Evolutionary conservation across 768 basidiomycete species (phyloP).

Genomic region (Russula compacta): DNA sequence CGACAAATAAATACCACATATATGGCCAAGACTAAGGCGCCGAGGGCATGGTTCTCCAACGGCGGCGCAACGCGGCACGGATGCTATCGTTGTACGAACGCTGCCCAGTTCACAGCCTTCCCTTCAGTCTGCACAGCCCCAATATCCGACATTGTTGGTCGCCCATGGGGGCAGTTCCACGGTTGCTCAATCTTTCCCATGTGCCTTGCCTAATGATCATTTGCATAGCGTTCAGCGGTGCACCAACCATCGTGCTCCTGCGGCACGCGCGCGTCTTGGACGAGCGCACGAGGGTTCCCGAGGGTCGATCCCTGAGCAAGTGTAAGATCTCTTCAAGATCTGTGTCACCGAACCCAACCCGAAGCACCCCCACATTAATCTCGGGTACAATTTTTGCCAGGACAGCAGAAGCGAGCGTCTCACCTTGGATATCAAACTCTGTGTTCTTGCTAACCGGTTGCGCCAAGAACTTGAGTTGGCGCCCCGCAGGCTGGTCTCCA

Average conservation of each 20-base stretch:
- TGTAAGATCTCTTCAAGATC: conserved; percentile 92
- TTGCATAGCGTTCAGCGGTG: conserved; percentile 61
- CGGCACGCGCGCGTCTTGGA: conserved; percentile 91
- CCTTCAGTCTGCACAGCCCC: not conserved
- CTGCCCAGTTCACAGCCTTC: conserved; percentile 8
- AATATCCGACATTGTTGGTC: conserved; percentile 25
- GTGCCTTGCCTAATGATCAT: conserved; percentile 54
- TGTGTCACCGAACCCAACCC: conserved; percentile 24
- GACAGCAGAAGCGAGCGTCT: conserved; percentile 1
- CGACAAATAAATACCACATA: too few relatives aligned
- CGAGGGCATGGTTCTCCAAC: too few relatives aligned
- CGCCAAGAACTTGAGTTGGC: conserved; percentile 57
- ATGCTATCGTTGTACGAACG: not conserved
- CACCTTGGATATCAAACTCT: conserved; percentile 82
- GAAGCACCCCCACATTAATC: not conserved
- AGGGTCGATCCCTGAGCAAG: conserved; percentile 67
- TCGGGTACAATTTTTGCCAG: not conserved
- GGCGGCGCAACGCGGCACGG: too few relatives aligned
- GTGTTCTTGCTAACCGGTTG: conserved; percentile 91
- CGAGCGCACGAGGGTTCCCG: conserved; percentile 81
- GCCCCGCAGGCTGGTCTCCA: conserved; percentile 32
- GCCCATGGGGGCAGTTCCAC: conserved; percentile 30
- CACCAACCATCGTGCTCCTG: conserved; percentile 95
- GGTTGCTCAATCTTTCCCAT: conserved; percentile 31
- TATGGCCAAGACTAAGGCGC: too few relatives aligned